Evolutionary conservation across 768 basidiomycete species (phyloP), one percentile per base, ranked within the genome.

Genomic region (Pisolithus albus): DNA sequence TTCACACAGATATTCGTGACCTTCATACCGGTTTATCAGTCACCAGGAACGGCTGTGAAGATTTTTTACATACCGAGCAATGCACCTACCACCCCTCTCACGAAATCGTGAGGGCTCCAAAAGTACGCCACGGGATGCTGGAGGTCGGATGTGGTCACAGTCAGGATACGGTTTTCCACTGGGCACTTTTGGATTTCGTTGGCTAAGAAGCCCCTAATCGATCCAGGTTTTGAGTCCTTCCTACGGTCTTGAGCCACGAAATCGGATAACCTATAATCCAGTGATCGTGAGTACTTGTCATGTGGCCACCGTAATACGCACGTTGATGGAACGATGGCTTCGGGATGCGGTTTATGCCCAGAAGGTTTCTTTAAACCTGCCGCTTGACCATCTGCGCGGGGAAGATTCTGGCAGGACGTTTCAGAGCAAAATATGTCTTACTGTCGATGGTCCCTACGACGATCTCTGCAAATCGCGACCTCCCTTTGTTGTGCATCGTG

Each of bases 21-120:
- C 61, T 61, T 49, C 39, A 28, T 56, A 1, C 52, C 47, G 1
- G 11, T 0, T 1, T 7, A 15, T 19, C 50, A 57, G 0, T 45
- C 55, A 9, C 44, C 28, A 7, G 49, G 47, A 6, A 50, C 6
- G 48, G 32, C 26, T n/a, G 16, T 34, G 5, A 19, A 23, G 21
- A 7, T 26, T 38, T 5, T 19, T 40, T 30, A 36, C 47, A 15
- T 24, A 60, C 60, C 59, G 9, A 53, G 23, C 1, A 61, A 18
- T 0, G 56, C 51, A 3, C 60, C 60, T 4, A 53, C 32, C 7
- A 57, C 30, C 1, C 54, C 58, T 24, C 50, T 59, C 4, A 60
- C 54, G 39, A 61, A 61, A 16, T 57, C 59, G 21, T 61, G 54
- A 6, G 60, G 28, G 0, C 56, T 48, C 56, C 58, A 57, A 19